Percentiles rank a stretch among this genome's conserved stretches.
phyloP scores from a whole-genome alignment of 768 basidiomycete genomes.

The Mycena vulgaris region DNA sequence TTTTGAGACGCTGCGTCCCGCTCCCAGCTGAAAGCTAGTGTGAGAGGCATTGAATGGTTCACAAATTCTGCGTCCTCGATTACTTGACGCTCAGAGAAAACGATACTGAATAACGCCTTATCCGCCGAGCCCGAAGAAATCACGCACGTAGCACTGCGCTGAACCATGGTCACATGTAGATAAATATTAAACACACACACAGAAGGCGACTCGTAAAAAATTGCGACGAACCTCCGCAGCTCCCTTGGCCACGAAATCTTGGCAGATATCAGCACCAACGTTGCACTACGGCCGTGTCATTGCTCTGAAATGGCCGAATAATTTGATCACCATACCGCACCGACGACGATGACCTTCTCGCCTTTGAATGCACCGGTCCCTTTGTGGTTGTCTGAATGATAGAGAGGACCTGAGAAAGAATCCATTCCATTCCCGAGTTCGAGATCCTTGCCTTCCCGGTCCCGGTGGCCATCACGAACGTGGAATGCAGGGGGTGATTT shows the following conservation, averaged over 20 bases:
- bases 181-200: not conserved
- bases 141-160: slow-evolving; percentile 36
- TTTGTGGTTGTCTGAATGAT: slow-evolving; percentile 31
- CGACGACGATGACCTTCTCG: slow-evolving; percentile 28
- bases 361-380: slow-evolving; percentile 31
- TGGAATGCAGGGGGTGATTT: no score
- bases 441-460: slow-evolving; percentile 23
- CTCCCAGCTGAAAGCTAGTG: slow-evolving; percentile 25
- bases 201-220: no score
- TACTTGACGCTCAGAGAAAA: not conserved
- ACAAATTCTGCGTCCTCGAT: slow-evolving; percentile 36
- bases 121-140: slow-evolving; percentile 12
- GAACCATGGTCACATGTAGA: slow-evolving; percentile 37
- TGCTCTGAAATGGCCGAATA: not conserved
- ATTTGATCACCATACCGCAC: slow-evolving; percentile 27
- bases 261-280: slow-evolving; percentile 28
- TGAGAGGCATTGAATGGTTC: slow-evolving; percentile 38
- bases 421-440: slow-evolving; percentile 26
- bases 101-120: not conserved
- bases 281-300: slow-evolving; percentile 24
- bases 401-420: slow-evolving; percentile 18
- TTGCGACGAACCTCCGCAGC: slow-evolving; percentile 16
- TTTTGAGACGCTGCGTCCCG: slow-evolving; percentile 21
- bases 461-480: slow-evolving; percentile 25
- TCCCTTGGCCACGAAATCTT: slow-evolving; percentile 33